These are phyloP conservation scores for Saxophila tyrrhenica DNA, from an alignment of 495 filamentous ascomycete genomes.

Conservation along the genomic window DNA sequence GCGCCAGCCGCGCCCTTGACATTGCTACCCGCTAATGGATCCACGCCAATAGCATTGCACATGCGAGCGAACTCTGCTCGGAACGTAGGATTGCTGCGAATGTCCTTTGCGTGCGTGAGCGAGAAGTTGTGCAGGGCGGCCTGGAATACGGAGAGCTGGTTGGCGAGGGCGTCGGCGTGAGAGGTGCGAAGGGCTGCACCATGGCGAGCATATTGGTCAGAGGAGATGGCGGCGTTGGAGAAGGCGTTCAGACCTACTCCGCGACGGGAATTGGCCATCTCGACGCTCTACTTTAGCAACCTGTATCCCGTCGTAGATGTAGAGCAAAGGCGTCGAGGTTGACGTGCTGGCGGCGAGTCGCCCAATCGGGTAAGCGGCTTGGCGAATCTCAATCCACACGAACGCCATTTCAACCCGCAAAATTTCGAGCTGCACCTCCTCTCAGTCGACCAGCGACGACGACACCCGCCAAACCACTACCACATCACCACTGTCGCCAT, in stretches of 20 bases:
- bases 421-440: no score
- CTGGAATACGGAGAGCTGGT: conserved; percentile 92
- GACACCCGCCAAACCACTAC: background rate
- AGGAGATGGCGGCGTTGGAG: conserved; percentile 65
- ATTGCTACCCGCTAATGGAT: conserved; percentile 71
- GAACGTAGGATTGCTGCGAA: conserved; percentile 87
- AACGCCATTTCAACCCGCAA: background rate
- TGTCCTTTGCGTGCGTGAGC: conserved; percentile 85
- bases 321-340: background rate
- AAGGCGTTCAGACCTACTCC: conserved; percentile 90
- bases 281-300: background rate
- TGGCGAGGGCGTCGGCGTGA: conserved; percentile 71
- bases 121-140: conserved; percentile 86
- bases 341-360: background rate
- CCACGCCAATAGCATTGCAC: conserved; percentile 94
- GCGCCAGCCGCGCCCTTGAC: conserved; percentile 33
- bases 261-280: conserved; percentile 24
- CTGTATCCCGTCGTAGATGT: no score
- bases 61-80: conserved; percentile 95
- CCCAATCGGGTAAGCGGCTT: no score
- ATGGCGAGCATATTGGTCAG: conserved; percentile 77
- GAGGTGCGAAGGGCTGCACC: conserved; percentile 69
- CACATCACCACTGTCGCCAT: conserved; percentile 15
- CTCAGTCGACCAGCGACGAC: background rate
- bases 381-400: background rate